These are phyloP conservation scores for Phlebiopsis gigantea DNA, from an alignment of 768 basidiomycete genomes.

Conservation along the genomic window DNA sequence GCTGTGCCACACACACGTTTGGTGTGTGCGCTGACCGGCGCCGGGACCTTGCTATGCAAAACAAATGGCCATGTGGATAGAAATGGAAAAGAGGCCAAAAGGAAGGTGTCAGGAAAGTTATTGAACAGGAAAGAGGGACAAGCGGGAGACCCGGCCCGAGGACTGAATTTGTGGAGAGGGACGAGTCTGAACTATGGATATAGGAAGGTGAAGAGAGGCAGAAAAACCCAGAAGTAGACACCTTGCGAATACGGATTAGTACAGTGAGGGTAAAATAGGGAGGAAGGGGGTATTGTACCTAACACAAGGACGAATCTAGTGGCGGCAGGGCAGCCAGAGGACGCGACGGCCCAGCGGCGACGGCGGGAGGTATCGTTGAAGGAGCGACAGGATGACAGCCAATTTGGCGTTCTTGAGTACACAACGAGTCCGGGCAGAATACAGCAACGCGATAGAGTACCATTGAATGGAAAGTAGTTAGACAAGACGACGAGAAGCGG, in stretches of 20 bases:
- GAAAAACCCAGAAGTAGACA: background rate
- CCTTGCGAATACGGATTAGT: background rate
- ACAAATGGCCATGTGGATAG: constrained; percentile 1
- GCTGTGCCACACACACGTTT: no score
- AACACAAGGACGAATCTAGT: background rate
- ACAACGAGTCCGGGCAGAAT: constrained; percentile 10
- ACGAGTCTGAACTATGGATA: background rate
- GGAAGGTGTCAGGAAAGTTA: background rate
- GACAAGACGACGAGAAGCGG: background rate
- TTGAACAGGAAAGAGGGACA: background rate
- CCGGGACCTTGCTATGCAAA: constrained; percentile 3
- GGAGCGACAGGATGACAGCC: constrained; percentile 1
- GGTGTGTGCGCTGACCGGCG: background rate
- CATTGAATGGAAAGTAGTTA: background rate
- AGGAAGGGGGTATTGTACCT: background rate
- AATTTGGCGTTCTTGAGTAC: constrained; percentile 3
- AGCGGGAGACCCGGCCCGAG: background rate
- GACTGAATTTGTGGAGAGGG: background rate
- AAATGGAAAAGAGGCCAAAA: constrained; percentile 1
- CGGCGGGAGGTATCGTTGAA: constrained; percentile 1
- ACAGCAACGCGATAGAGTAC: constrained; percentile 8
- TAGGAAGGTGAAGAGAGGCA: background rate
- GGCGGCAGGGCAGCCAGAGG: background rate
- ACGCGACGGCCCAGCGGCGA: background rate
- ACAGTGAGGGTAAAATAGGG: background rate